Base-by-base conservation (phyloP, 805 yeast genomes). In the Candida boleticola region DNA sequence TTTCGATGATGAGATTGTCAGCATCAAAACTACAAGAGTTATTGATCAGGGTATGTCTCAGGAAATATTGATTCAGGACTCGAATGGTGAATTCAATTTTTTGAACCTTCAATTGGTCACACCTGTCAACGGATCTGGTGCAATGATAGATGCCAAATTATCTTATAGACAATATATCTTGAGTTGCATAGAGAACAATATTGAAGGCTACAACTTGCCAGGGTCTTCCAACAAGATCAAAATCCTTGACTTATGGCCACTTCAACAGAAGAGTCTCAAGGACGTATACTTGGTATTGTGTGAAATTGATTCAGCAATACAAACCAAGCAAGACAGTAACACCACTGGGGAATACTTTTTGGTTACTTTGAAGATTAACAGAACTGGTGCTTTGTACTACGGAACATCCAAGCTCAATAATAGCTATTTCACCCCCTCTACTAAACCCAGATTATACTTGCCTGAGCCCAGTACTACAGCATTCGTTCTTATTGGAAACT, bases 401-500 rank as follows among this genome's bases (percentile, higher is more conserved):
- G 85, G 90, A 0, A 79, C 87, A 1, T 87, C 85, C 61, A 73
- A 82, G 50, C 61, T 85, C 22, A 82, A 79, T 42, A 53, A 49
- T 1, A 59, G 58, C 3, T 29, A 21, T 2, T 30, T 39, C 7
- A 41, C 40, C 13, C 37, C 40, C 26, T 30, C 54, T 1, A 40
- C 43, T 21, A 38, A 40, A 10, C 87, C 89, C 2, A 62, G 61
- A 36, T 58, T 86, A 17, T 71, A 64, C 29, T 68, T 83, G 9
- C 89, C 90, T 2, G 53, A 66, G 14, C 85, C 85, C 2, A 74
- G 76, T 2, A 59, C 66, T 16, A 76, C 86, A 0, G 84, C 87
- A 1, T 82, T 79, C 54, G 74, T 85, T 1, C 68, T 80, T 1
- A 70, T 82, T 32, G 75, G 74, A 9, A 73, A 79, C 39, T 77